Evolutionary conservation across 2,329 filamentous ascomycete species (phyloP), one percentile per base, ranked within the genome.

Genomic region (Aureobasidium musti): DNA sequence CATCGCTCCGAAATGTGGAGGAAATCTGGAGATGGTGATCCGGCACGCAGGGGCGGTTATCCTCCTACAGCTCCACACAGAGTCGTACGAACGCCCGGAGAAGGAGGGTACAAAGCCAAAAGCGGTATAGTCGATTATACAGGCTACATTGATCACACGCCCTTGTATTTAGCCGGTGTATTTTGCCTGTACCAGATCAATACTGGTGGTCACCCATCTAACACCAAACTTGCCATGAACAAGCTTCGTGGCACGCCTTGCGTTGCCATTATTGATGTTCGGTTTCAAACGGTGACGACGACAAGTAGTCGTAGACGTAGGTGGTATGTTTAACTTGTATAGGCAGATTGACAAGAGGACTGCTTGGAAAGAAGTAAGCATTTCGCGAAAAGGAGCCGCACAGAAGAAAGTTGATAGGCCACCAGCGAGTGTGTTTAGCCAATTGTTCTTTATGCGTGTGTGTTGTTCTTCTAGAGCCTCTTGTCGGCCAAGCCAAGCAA

Each of bases 171-270:
- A 64, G 49, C 61, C 61, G 61, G 47, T 6, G 26, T 6, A 41
- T 64, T 64, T 64, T 64, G 61, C 61, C 61, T 64, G 61, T 35
- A 64, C 35, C 14, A 43, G 5, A 50, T 53, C 14, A 28, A 30
- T 35, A 21, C 21, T 54, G 37, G 37, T 14, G 10, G 37, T 35
- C 56, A 61, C 49, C 54, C 30, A 61, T n/a, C n/a, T 33, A 28
- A 64, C 17, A 23, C 13, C 61, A 50, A 26, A 54, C 26, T 54
- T 64, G 37, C 10, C 49, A 26, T 17, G 37, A 54, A 54, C 26
- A 64, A 64, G 61, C 61, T 64, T 64, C 45, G 45, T 63, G 59
- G 59, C 59, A 63, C 33, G 59, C 33, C 33, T 63, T 52, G 43
- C 14, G 28, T 41, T 23, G 33, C 33, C 11, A 52, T 41, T 39